Percentiles rank a stretch among this genome's conserved stretches.
Conservation (phyloP, 1,284 basidiomycete genomes). For the Puccinia novopanici region DNA sequence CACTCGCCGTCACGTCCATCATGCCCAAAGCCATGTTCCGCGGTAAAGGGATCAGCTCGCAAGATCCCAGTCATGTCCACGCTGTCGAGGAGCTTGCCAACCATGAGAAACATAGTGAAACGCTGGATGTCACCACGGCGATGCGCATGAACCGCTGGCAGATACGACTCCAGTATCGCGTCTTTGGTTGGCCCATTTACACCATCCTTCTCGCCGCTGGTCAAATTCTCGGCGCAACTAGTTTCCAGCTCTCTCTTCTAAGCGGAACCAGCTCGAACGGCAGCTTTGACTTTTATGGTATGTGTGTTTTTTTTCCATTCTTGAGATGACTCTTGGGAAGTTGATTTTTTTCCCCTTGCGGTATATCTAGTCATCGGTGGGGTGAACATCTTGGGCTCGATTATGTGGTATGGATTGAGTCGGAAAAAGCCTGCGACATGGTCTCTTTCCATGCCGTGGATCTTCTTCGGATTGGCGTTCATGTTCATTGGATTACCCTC, state of each 20-base stretch:
- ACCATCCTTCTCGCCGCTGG: constrained; percentile 81
- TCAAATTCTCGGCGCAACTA: constrained; percentile 79
- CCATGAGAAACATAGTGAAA: neutral
- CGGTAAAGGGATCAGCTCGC: neutral
- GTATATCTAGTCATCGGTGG: constrained; percentile 67
- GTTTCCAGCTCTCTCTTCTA: constrained; percentile 87
- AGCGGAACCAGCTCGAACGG: constrained; percentile 80
- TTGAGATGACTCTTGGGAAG: neutral
- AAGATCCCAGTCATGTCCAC: neutral
- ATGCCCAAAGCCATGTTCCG: neutral
- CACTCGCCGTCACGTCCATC: constrained; percentile 8
- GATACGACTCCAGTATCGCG: constrained; percentile 30
- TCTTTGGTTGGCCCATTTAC: constrained; percentile 79
- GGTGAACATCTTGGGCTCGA: constrained; percentile 78
- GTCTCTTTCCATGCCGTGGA: constrained; percentile 79
- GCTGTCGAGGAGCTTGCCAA: neutral
- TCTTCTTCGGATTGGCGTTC: constrained; percentile 84
- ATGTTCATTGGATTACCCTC: constrained; percentile 84
- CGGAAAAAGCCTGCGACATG: constrained; percentile 82
- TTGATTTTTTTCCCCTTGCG: neutral
- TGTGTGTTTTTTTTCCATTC: constrained; percentile 14
- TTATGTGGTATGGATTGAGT: constrained; percentile 85
- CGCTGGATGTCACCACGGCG: constrained; percentile 14
- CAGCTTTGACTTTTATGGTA: constrained; percentile 73
- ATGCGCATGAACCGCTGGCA: constrained; percentile 46